These are phyloP conservation scores for Neopestalotiopsis sp. DNA, from an alignment of 2,329 filamentous ascomycete genomes.

Conservation along the genomic window DNA sequence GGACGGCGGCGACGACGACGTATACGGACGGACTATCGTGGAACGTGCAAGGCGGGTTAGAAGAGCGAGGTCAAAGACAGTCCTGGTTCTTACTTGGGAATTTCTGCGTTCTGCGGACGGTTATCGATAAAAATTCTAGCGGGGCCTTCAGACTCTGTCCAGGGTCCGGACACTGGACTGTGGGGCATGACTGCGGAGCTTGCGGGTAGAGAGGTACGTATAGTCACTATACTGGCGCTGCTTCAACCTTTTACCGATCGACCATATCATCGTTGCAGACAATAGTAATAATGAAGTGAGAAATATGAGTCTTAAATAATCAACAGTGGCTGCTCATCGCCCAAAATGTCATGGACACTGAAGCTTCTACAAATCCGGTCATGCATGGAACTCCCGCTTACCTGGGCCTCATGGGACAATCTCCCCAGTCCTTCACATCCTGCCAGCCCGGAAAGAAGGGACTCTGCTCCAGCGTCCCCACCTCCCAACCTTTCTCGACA, in stretches of 20 bases:
- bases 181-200: not conserved
- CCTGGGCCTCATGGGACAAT: conserved; percentile 9
- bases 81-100: not conserved
- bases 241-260: not conserved
- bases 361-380: too few relatives aligned
- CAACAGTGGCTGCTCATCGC: too few relatives aligned
- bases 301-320: too few relatives aligned
- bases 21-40: not conserved
- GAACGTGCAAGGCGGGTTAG: not conserved
- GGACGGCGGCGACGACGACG: not conserved
- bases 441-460: conserved; percentile 21
- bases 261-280: too few relatives aligned
- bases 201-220: not conserved
- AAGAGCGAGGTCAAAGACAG: not conserved
- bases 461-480: conserved; percentile 19
- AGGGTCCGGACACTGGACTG: not conserved
- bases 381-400: too few relatives aligned
- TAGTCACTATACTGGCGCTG: not conserved
- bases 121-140: conserved; percentile 18
- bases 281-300: too few relatives aligned
- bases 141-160: conserved; percentile 3
- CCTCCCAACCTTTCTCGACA: conserved; percentile 17
- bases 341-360: too few relatives aligned
- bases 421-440: conserved; percentile 15
- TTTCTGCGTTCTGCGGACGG: conserved; percentile 19